Base-by-base conservation (phyloP, 306 rosid genomes). In the Malus sieversii region DNA sequence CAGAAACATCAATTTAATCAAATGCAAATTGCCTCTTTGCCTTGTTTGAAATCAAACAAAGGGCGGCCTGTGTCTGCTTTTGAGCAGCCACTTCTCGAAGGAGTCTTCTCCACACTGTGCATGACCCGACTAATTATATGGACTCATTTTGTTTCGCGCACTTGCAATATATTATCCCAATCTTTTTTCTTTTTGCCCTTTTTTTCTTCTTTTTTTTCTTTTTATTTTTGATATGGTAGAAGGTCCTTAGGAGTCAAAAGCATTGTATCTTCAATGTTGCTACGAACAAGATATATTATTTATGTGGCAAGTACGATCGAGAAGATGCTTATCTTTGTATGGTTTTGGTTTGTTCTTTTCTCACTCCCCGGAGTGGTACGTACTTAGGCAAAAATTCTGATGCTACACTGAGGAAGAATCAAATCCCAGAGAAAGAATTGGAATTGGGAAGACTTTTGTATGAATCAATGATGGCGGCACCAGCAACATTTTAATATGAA, bases 351-450 rank as follows among this genome's bases (percentile, higher is more conserved):
- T 19, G 38, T 35, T 32, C 6, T 42, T 12, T 60, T 61, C 60
- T 62, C 68, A 11, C 8, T 40, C 25, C 55, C 42, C 77, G 45
- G 19, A 5, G 13, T 62, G 68, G 58, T 18, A 18, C 20, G 29
- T 18, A 18, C 20, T 23, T 62, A 14, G 15, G 20, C n/a, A 44
- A 40, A 61, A 45, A 73, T 73, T 62, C 77, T 27, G 77, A 74
- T 62, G 69, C 70, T 20, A 62, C 70, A 74, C 70, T 30, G 8
- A 45, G 29, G 44, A 48, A 74, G 77, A 45, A 30, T 45, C 77
- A 74, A 44, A 62, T 74, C 70, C 67, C 16, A 23, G 10, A 53
- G 53, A 58, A 29, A 18, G 16, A 61, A 38, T 61, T 44, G 53
- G 46, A 62, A 23, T 74, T 61, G 23, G 51, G 29, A 74, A 45